Evolutionary conservation across 2,329 filamentous ascomycete species (phyloP), one percentile per base, ranked within the genome.

Genomic region (Aspergillus sp.): DNA sequence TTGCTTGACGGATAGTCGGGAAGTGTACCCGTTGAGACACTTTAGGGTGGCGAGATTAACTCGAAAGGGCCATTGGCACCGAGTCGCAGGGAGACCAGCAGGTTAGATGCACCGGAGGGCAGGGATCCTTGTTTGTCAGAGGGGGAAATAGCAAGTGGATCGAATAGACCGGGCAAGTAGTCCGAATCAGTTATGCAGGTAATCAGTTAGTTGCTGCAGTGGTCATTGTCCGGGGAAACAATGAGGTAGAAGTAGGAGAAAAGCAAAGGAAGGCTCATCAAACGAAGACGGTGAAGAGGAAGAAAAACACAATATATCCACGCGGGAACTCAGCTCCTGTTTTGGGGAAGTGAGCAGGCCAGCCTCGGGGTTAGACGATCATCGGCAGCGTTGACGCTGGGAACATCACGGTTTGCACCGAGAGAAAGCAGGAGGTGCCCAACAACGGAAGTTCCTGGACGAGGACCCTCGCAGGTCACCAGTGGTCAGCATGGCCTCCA

Each of bases 1-100:
- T 21, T 42, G n/a, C 5, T 27, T 27, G 56, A 53, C 13, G 25
- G 48, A 44, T 47, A 38, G 39, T 48, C 23, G 50, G 13, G 27
- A 39, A 23, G 39, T 23, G 23, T n/a, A 44, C 63, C 62, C 63
- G 32, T 62, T 64, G 54, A 59, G 51, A 49, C 60, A 65, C 50
- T 49, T 32, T 23, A 50, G 51, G 44, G 54, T 61, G n/a, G 57
- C 23, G 52, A 44, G 54, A 21, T 57, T 44, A 61, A 50, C 54
- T 32, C 54, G 50, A 53, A 50, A 41, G 13, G 19, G 57, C 62
- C 62, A 62, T 62, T 58, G 36, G 48, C 30, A 38, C 44, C 44
- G 27, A 42, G 54, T 54, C 54, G 50, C 55, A 54, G 47, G 39
- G 25, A 21, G 19, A 44, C 54, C 19, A 53, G 52, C 42, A 62